Conservation (phyloP, 2,329 filamentous ascomycete genomes). For the Verticillium longisporum region DNA sequence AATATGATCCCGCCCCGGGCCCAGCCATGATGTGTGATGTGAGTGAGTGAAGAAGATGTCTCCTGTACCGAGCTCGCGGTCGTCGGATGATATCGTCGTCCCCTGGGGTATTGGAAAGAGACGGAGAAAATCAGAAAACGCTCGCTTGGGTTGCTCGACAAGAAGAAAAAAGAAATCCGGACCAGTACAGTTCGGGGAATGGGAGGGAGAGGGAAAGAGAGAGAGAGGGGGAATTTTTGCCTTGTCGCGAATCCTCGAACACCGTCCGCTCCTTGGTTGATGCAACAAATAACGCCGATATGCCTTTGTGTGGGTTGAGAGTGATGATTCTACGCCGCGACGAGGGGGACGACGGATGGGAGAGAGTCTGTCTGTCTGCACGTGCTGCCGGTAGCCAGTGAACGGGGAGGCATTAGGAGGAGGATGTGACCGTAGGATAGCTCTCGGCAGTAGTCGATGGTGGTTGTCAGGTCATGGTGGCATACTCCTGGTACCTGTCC, state of each 20-base stretch:
- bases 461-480: conserved; percentile 79
- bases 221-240: conserved; percentile 21
- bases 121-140: conserved; percentile 26
- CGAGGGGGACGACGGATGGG: conserved; percentile 8
- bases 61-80: conserved; percentile 43
- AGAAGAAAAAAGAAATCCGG: conserved; percentile 5
- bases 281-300: conserved; percentile 23
- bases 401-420: conserved; percentile 14
- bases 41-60: conserved; percentile 26
- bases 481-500: conserved; percentile 80
- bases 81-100: conserved; percentile 9
- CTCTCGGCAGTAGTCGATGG: conserved; percentile 36
- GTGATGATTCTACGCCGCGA: conserved; percentile 19
- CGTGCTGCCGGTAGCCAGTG: conserved; percentile 36
- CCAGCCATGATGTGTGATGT: conserved; percentile 46
- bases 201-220: not conserved
- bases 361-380: conserved; percentile 8
- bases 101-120: conserved; percentile 23
- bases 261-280: conserved; percentile 27
- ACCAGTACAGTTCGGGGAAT: not conserved
- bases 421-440: conserved; percentile 22
- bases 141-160: conserved; percentile 37
- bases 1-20: conserved; percentile 40
- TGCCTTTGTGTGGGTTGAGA: conserved; percentile 18
- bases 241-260: conserved; percentile 30